These are phyloP conservation scores for Rubia peregrina DNA, from an alignment of 305 asterid genomes.

Conservation along the genomic window DNA sequence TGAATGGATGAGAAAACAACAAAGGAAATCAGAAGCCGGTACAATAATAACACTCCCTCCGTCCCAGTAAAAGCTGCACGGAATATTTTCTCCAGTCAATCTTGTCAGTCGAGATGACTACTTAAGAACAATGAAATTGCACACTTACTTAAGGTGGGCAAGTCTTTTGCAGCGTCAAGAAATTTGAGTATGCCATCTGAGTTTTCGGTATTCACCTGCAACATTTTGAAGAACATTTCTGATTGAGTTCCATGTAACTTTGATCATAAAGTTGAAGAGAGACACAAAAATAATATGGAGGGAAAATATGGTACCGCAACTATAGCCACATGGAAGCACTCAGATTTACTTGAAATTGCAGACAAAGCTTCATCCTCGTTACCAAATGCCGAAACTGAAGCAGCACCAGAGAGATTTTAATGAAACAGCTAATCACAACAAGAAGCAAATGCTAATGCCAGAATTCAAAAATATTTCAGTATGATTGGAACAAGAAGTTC, in stretches of 20 bases:
- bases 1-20: not conserved
- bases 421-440: not conserved
- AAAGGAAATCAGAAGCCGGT: not conserved
- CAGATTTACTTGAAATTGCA: slow-evolving; percentile 31
- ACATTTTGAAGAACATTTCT: not conserved
- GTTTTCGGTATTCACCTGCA: slow-evolving; percentile 30
- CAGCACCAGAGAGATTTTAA: not conserved
- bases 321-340: slow-evolving; percentile 43
- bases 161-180: slow-evolving; percentile 33
- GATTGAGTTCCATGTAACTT: not conserved
- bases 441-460: not conserved
- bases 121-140: not conserved
- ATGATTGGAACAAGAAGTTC: not conserved
- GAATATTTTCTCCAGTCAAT: too few relatives aligned
- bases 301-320: slow-evolving; percentile 32
- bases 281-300: not conserved
- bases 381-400: slow-evolving; percentile 33
- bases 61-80: too few relatives aligned
- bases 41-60: not conserved
- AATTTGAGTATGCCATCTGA: slow-evolving; percentile 28
- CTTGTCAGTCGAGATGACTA: not conserved
- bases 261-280: not conserved
- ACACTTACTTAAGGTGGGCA: slow-evolving; percentile 43
- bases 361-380: slow-evolving; percentile 38
- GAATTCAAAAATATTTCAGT: not conserved